phyloP scores from a whole-genome alignment of 305 asterid genomes.

The Fraxinus angustifolia region DNA sequence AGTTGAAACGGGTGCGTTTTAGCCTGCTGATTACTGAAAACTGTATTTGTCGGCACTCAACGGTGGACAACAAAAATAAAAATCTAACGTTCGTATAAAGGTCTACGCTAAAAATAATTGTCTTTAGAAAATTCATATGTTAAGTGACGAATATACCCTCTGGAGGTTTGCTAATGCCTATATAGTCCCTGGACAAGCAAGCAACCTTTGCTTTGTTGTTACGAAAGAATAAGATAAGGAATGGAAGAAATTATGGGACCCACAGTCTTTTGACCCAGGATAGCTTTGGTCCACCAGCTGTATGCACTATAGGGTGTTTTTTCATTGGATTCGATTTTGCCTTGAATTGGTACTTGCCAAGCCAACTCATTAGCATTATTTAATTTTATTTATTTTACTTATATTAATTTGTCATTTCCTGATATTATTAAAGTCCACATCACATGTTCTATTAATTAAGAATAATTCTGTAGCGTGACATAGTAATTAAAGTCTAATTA shows the following conservation, averaged over 20 bases:
- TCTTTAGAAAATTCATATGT: not conserved
- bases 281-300: conserved; percentile 23
- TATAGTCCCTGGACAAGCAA: conserved; percentile 4
- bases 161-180: not conserved
- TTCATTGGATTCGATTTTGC: conserved; percentile 42
- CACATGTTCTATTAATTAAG: not conserved
- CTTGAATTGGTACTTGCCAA: not conserved
- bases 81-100: not conserved
- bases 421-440: too few species aligned
- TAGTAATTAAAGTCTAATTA: not conserved
- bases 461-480: conserved; percentile 12
- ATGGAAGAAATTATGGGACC: conserved; percentile 25
- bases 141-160: conserved; percentile 16
- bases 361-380: not conserved
- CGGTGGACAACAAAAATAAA: not conserved
- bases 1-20: not conserved
- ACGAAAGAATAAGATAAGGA: conserved; percentile 27
- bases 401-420: too few species aligned
- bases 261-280: conserved; percentile 17
- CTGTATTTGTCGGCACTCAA: not conserved
- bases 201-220: conserved; percentile 32
- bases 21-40: not conserved
- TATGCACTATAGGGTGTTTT: conserved; percentile 7
- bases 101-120: not conserved
- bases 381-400: too few species aligned